phyloP scores from a whole-genome alignment of 2,329 filamentous ascomycete genomes.

The Allantophomopsis cytisporea region DNA sequence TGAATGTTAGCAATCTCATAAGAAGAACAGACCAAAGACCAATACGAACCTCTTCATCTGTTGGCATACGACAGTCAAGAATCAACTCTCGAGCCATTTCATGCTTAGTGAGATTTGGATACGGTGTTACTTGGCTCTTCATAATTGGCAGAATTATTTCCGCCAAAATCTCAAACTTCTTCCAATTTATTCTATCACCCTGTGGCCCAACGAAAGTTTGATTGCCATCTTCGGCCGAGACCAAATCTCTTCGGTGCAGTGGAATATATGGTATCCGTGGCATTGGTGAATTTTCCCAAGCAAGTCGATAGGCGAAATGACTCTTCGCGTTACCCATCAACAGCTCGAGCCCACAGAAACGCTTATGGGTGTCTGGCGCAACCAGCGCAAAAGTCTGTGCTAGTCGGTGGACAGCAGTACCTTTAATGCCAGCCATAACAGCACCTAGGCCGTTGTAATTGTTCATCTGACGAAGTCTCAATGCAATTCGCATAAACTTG shows the following conservation, averaged over 20 bases:
- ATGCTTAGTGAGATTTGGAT: conserved; percentile 56
- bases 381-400: conserved; percentile 68
- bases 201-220: conserved; percentile 69
- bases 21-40: neutral
- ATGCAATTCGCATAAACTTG: conserved; percentile 86
- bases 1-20: neutral
- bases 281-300: conserved; percentile 88
- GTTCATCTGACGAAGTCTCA: conserved; percentile 78
- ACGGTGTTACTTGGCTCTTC: conserved; percentile 77
- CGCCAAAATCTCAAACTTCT: conserved; percentile 92
- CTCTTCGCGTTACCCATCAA: conserved; percentile 90
- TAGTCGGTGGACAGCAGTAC: conserved; percentile 73
- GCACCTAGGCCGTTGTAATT: conserved; percentile 97
- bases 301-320: conserved; percentile 88
- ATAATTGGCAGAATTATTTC: conserved; percentile 86
- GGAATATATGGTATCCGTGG: conserved; percentile 91
- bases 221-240: conserved; percentile 86
- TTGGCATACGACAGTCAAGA: conserved; percentile 67
- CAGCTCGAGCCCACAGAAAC: conserved; percentile 78
- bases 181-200: conserved; percentile 81
- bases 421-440: conserved; percentile 83
- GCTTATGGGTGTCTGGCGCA: conserved; percentile 57
- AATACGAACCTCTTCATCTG: conserved; percentile 71
- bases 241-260: conserved; percentile 76
- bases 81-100: conserved; percentile 63